Base-by-base conservation (phyloP, 2,329 filamentous ascomycete species). In the Xylariaceae sp. region DNA sequence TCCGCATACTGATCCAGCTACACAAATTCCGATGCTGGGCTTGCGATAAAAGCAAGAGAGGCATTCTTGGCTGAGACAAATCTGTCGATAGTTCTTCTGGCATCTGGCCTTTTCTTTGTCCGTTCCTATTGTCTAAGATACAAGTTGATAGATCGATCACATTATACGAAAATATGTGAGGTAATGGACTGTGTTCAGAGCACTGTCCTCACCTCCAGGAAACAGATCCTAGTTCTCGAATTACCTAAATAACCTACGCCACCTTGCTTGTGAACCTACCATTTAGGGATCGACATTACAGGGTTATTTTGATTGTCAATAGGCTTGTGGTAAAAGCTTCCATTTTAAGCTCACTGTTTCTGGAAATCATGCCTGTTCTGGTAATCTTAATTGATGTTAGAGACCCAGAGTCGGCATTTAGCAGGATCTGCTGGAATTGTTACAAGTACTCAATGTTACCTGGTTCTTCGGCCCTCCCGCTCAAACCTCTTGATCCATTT, bases 341-440 rank as follows among this genome's bases (percentile, higher is more conserved):
- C 33, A 34, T 44, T 48, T 40, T 37, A 48, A 44, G 48, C 42
- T 48, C 29, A 37, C 16, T 43, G 46, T 29, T 53, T 50, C 45
- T 50, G 48, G 50, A 53, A 51, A 53, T 53, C 47, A 42, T 53
- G 22, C 23, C n/a, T 16, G 44, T 53, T 48, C 48, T 50, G 47
- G 44, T 53, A 48, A 48, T 48, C 47, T 41, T 40, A 52, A 36
- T 22, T 16, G 34, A 44, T 20, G 27, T 46, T 42, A 46, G 46
- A 42, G 12, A 40, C 33, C 37, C 44, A 42, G 47, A n/a, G n/a
- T n/a, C n/a, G n/a, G n/a, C n/a, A n/a, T n/a, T n/a, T n/a, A n/a
- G n/a, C n/a, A n/a, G n/a, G n/a, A n/a, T n/a, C n/a, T n/a, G n/a
- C n/a, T n/a, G n/a, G n/a, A n/a, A n/a, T n/a, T n/a, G n/a, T n/a